Evolutionary conservation across 306 rosid species (phyloP).

Genomic region (Nissolia schottii): DNA sequence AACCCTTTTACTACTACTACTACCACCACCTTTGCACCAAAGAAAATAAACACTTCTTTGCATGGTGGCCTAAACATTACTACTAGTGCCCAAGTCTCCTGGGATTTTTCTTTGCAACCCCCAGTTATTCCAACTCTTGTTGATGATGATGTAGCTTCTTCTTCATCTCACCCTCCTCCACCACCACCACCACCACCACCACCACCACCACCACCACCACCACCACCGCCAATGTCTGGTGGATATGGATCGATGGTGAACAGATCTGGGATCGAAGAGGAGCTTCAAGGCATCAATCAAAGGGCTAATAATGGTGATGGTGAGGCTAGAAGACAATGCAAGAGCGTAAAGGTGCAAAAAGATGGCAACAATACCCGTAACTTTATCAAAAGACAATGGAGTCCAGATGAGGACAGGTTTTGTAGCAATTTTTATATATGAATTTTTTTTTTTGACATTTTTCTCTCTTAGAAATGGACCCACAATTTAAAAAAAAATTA

Average conservation of each 20-base stretch:
- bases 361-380: background rate
- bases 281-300: background rate
- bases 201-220: too few relatives aligned
- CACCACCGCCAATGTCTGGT: background rate
- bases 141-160: too few relatives aligned
- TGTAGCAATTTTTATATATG: background rate
- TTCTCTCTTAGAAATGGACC: too few relatives aligned
- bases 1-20: too few relatives aligned
- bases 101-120: conserved; percentile 6
- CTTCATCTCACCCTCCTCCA: background rate
- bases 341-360: background rate
- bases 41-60: background rate
- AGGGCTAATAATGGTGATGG: background rate
- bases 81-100: background rate
- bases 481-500: too few relatives aligned
- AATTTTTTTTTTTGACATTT: background rate
- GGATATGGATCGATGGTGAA: background rate
- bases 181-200: too few relatives aligned
- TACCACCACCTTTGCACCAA: background rate
- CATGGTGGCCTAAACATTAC: conserved; percentile 15
- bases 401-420: conserved; percentile 52
- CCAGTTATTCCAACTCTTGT: background rate
- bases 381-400: conserved; percentile 57
- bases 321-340: background rate
- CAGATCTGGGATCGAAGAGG: background rate